A percentile compares a stretch with the other conserved stretches of the same genome.
Evolutionary conservation across 2,329 filamentous ascomycete genomes (phyloP).

Genomic region (Hypocrella siamensis): DNA sequence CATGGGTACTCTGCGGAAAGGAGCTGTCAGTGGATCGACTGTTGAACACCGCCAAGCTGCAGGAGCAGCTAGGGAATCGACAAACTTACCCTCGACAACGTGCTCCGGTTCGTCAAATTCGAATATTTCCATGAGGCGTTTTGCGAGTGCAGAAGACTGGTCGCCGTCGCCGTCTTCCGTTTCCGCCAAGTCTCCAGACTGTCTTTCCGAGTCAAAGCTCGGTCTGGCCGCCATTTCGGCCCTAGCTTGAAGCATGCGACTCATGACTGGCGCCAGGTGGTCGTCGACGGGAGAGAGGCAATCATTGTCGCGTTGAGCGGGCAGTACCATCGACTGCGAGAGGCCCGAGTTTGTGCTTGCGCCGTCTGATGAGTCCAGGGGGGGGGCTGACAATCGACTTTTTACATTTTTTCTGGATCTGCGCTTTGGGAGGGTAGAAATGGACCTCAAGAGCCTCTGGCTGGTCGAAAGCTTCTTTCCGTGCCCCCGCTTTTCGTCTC

Average conservation of each 20-base stretch:
- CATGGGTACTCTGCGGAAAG: constrained; percentile 62
- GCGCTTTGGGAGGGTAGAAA: constrained; percentile 39
- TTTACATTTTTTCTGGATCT: constrained; percentile 24
- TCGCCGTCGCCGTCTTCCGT: constrained; percentile 17
- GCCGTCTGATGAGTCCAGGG: constrained; percentile 16
- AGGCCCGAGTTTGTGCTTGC: constrained; percentile 11
- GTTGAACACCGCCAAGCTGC: background rate
- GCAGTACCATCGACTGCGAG: too few species aligned
- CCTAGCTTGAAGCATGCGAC: constrained; percentile 59
- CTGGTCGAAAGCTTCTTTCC: constrained; percentile 43
- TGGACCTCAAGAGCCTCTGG: constrained; percentile 47
- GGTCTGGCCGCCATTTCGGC: constrained; percentile 45
- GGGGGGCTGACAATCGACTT: constrained; percentile 15
- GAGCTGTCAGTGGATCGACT: background rate
- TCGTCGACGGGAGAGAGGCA: too few species aligned
- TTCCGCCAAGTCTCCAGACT: constrained; percentile 22
- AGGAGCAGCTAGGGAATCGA: too few species aligned
- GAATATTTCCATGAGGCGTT: constrained; percentile 69
- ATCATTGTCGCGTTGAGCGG: too few species aligned
- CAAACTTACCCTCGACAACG: constrained; percentile 58
- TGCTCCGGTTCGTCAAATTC: constrained; percentile 68
- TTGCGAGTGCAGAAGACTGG: constrained; percentile 47
- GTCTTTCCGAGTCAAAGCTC: constrained; percentile 37
- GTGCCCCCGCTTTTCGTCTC: constrained; percentile 24
- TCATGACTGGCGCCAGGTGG: constrained; percentile 55